Evolutionary conservation across 192 early-diverging fungal species (phyloP).

Genomic region (Spizellomyces punctatus): DNA sequence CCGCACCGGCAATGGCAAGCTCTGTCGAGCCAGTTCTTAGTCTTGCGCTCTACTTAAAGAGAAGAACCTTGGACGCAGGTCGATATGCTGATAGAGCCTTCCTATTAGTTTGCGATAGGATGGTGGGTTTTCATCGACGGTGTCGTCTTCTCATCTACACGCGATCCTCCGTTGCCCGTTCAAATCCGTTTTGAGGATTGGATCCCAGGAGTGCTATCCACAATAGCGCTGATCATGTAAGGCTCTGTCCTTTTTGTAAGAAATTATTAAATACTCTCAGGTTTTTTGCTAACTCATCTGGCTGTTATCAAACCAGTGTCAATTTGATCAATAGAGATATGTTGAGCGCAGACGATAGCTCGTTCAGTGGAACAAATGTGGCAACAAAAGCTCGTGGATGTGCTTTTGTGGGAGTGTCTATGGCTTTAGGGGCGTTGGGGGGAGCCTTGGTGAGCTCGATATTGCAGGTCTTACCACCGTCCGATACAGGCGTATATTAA

Average conservation of each 20-base stretch:
- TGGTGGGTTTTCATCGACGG: conserved; percentile 62
- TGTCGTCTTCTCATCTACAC: conserved; percentile 32
- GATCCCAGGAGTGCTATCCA: conserved; percentile 54
- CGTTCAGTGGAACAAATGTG: conserved; percentile 17
- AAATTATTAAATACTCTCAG: background rate
- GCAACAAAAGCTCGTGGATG: conserved; percentile 53
- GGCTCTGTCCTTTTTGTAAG: conserved; percentile 5
- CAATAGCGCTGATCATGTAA: conserved; percentile 51
- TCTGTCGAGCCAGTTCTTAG: too few relatives aligned
- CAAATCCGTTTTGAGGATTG: conserved; percentile 50
- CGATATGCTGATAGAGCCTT: background rate
- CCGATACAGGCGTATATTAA: background rate
- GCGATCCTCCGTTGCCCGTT: conserved; percentile 27
- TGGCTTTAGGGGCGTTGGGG: conserved; percentile 51
- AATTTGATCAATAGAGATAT: conserved; percentile 54
- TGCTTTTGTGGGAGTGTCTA: conserved; percentile 54
- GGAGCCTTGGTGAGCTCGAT: conserved; percentile 42
- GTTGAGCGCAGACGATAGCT: conserved; percentile 34
- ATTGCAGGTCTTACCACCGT: background rate
- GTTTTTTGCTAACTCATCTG: background rate
- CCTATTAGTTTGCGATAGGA: conserved; percentile 40
- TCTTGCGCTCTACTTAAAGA: background rate
- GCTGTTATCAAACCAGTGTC: conserved; percentile 32
- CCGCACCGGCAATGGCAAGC: too few relatives aligned
- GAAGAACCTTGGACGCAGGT: background rate